A percentile compares a stretch with the other conserved stretches of the same genome.
These are phyloP conservation scores for sweet orange (Citrus sinensis) DNA, from an alignment of 345 rosid genomes.

Conservation along the genomic window DVS_A1.0 CM039161.1:1532501-1533000, in stretches of 20 bases:
- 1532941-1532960: neutral
- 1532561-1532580: constrained; percentile 83
- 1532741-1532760: constrained; percentile 64
- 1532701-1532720: constrained; percentile 68
- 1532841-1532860: constrained; percentile 68
- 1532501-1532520: constrained; percentile 91
- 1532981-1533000: neutral
- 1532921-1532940: constrained; percentile 74
- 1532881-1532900: constrained; percentile 84
- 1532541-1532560: constrained; percentile 72
- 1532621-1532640: constrained; percentile 75
- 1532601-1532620: constrained; percentile 74
- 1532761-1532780: constrained; percentile 74
- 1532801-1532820: constrained; percentile 72
- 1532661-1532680: constrained; percentile 75
- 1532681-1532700: constrained; percentile 54
- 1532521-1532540: constrained; percentile 77
- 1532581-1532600: constrained; percentile 49
- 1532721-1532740: constrained; percentile 71
- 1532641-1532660: constrained; percentile 46
- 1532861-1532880: constrained; percentile 63
- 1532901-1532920: constrained; percentile 70
- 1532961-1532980: neutral
- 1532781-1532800: constrained; percentile 63
- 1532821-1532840: constrained; percentile 67